These are phyloP conservation scores for Achaetomium macrosporum DNA, from an alignment of 2,329 filamentous ascomycete species.

Conservation along the genomic window DNA sequence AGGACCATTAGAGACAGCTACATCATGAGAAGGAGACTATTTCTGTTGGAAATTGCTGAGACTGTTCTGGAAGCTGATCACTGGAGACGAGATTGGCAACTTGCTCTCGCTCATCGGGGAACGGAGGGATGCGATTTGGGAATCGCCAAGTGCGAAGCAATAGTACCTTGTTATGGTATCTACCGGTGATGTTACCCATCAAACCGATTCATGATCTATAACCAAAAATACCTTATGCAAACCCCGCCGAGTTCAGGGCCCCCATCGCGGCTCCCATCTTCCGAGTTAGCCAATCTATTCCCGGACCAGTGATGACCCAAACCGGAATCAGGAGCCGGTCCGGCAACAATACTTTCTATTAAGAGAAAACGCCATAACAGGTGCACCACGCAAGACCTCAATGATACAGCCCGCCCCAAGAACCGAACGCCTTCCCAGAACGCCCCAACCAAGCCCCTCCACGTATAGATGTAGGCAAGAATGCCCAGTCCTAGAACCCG, in stretches of 20 bases:
- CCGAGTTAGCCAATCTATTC: too few species aligned
- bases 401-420: background rate
- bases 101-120: background rate
- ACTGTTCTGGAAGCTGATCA: background rate
- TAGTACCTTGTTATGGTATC: background rate
- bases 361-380: too few species aligned
- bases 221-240: background rate
- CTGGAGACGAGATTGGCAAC: background rate
- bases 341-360: too few species aligned
- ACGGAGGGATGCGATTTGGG: background rate
- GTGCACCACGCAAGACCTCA: background rate
- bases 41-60: background rate
- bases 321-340: too few species aligned
- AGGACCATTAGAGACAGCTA: slow-evolving; percentile 47
- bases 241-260: too few species aligned
- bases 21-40: slow-evolving; percentile 16
- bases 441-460: background rate
- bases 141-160: background rate
- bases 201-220: background rate
- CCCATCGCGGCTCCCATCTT: too few species aligned
- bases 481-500: background rate
- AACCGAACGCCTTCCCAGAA: slow-evolving; percentile 1
- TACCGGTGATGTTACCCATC: background rate
- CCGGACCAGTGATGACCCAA: too few species aligned
- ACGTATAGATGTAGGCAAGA: too few species aligned